Evolutionary conservation across 371 early-diverging fungal genomes (phyloP).

Genomic region (Zychaea mexicana): DNA sequence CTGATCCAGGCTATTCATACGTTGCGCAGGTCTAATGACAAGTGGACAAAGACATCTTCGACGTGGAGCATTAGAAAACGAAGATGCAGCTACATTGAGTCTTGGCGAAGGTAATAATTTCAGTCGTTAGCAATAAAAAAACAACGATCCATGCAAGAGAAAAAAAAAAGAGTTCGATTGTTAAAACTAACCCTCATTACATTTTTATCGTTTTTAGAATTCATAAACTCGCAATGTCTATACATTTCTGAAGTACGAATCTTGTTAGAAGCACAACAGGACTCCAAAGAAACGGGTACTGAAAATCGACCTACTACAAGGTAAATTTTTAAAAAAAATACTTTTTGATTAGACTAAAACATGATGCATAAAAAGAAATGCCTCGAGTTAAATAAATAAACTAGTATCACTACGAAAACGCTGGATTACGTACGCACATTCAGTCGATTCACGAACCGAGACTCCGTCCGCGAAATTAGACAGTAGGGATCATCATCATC

Average conservation of each 20-base stretch:
- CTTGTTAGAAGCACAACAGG: conserved; percentile 72
- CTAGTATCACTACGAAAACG: conserved; percentile 77
- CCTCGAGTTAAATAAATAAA: not conserved
- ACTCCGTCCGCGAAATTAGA: conserved; percentile 85
- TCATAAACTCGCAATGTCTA: conserved; percentile 81
- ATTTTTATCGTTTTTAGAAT: conserved; percentile 52
- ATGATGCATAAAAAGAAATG: not conserved
- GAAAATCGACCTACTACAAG: conserved; percentile 42
- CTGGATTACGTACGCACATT: conserved; percentile 82
- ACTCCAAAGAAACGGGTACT: conserved; percentile 35
- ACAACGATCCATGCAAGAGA: no score
- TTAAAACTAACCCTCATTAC: not conserved
- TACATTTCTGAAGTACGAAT: conserved; percentile 86
- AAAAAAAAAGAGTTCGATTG: no score
- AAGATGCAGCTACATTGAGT: conserved; percentile 73
- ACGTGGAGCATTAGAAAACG: conserved; percentile 63
- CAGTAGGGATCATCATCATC: conserved; percentile 44
- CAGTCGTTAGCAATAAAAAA: no score
- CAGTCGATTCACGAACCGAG: conserved; percentile 80
- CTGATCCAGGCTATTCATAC: not conserved
- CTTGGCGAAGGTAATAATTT: conserved; percentile 69
- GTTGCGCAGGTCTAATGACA: conserved; percentile 12
- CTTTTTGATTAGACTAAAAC: not conserved
- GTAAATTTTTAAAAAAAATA: conserved; percentile 23
- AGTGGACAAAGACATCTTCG: conserved; percentile 51